Evolutionary conservation across 345 rosid species (phyloP).

Genomic region (Pugionium dolabratum): DNA sequence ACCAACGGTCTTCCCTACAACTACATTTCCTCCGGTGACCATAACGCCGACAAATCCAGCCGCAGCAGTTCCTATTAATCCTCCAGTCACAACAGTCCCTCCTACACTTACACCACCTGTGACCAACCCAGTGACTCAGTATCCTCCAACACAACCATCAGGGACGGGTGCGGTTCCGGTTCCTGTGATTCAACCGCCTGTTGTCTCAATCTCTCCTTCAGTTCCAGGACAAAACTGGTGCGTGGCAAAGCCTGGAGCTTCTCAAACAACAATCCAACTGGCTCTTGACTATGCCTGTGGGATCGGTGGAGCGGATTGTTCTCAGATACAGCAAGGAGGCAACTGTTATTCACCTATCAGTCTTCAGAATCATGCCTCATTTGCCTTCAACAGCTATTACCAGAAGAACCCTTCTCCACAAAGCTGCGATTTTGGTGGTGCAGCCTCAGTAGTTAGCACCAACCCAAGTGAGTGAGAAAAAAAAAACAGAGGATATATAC

Average conservation of each 20-base stretch:
- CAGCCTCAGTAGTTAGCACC: constrained; percentile 53
- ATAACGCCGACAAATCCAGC: constrained; percentile 52
- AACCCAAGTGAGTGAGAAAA: constrained; percentile 74
- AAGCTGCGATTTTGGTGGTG: constrained; percentile 91
- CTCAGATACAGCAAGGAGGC: constrained; percentile 82
- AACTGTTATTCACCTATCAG: constrained; percentile 72
- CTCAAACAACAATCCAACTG: constrained; percentile 56
- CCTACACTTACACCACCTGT: constrained; percentile 51
- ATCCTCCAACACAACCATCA: constrained; percentile 56
- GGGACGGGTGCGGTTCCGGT: constrained; percentile 49
- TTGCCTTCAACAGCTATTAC: constrained; percentile 91
- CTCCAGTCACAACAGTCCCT: constrained; percentile 49
- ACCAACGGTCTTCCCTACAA: constrained; percentile 47
- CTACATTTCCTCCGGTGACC: constrained; percentile 42
- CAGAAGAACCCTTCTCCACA: constrained; percentile 76
- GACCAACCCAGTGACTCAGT: constrained; percentile 57
- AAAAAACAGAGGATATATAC: constrained; percentile 9
- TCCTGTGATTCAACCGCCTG: constrained; percentile 63
- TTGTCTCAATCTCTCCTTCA: constrained; percentile 61
- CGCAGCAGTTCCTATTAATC: constrained; percentile 39
- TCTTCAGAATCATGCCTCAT: constrained; percentile 84
- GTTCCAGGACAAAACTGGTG: constrained; percentile 88
- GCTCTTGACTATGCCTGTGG: constrained; percentile 98
- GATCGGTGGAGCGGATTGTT: constrained; percentile 77
- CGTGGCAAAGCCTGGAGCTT: constrained; percentile 65